A percentile compares a stretch with the other conserved stretches of the same genome.
Conservation (phyloP, 106 monocot genomes). For the Allium cepa region DNA sequence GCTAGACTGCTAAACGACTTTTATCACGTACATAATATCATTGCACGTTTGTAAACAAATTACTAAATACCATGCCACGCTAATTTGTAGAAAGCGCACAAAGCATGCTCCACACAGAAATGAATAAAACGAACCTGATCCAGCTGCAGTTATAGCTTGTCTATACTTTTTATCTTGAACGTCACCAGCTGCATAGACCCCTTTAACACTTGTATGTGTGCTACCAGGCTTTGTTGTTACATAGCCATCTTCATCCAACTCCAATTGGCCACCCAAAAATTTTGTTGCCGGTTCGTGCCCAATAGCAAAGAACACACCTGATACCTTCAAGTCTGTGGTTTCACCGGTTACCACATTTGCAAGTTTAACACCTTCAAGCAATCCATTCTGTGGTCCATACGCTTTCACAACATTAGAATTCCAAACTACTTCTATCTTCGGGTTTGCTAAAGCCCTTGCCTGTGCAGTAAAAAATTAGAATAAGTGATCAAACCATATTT, state of each 20-base stretch:
- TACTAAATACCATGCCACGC: no score
- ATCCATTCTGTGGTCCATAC: conserved; percentile 42
- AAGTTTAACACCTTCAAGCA: conserved; percentile 68
- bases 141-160: conserved; percentile 91
- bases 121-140: conserved; percentile 46
- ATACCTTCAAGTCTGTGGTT: conserved; percentile 46
- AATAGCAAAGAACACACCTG: conserved; percentile 91
- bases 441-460: conserved; percentile 70
- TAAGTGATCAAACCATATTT: not conserved
- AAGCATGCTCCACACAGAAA: no score
- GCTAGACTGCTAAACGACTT: no score
- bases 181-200: conserved; percentile 94
- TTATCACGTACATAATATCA: no score
- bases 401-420: conserved; percentile 81
- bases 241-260: conserved; percentile 84
- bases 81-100: no score
- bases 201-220: conserved; percentile 75
- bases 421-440: conserved; percentile 85
- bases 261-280: conserved; percentile 77
- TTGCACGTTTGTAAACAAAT: no score
- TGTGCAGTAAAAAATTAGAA: conserved; percentile 18
- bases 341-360: conserved; percentile 57
- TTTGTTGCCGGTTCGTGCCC: conserved; percentile 95
- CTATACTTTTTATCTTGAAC: conserved; percentile 98
- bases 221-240: conserved; percentile 76